Evolutionary conservation across 129 eudicot species (phyloP), one percentile per base, ranked within the genome.

Genomic region (Glebionis coronaria): DNA sequence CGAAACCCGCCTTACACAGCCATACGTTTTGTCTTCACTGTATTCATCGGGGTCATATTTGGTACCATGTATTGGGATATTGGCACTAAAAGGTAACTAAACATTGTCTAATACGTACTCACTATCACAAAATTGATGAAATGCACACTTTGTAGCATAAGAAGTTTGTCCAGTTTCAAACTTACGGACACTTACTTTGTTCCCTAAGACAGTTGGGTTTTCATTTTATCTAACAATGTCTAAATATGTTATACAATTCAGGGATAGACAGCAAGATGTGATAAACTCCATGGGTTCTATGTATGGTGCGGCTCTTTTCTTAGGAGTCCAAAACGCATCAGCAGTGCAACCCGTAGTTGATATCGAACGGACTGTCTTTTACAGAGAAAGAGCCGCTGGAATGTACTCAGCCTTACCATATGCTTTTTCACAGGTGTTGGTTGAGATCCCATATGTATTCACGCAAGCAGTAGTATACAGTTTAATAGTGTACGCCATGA

Each of bases 31-130:
- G 8, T 27, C 16, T 72, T 75, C 69, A 80, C 84, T 38, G 64
- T 78, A 1, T 40, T 58, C 76, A 76, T 76, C 45, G 87, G 35
- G 4, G 29, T 79, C 68, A 21, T 75, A 27, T 70, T 79, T 38
- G 87, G 87, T 42, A 70, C 87, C 18, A 59, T 82, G 69, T 82
- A 74, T 54, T 79, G 84, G 88, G 82, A 83, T 49, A 67, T 83
- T 55, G 84, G 88, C 15, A 0, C 42, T 7, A 79, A 79, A 73
- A 72, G 63, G 88, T 80, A 70, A 67, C 10, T 38, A 58, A 14
- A 13, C 44, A 6, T 54, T 18, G 12, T 53, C 20, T 53, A 10
- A 8, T 19, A n/a, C 8, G n/a, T n/a, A n/a, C n/a, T n/a, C n/a
- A 5, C 16, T 53, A 4, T 7, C 19, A 53, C 23, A 53, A 14